Base-by-base conservation (phyloP, 352 stramenopile species). In the Pythium phragmiticola region DNA sequence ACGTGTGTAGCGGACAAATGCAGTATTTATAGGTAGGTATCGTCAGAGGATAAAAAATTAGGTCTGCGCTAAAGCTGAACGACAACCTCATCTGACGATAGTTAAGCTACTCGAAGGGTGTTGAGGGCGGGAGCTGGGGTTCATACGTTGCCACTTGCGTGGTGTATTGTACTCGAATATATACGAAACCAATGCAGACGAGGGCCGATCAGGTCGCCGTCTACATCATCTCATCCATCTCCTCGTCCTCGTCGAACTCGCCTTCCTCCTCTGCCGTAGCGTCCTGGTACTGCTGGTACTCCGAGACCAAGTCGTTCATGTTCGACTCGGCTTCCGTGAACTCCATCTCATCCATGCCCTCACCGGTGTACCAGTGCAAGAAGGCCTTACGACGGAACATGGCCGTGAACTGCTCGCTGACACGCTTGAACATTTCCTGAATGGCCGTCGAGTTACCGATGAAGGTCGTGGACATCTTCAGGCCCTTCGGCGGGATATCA, bases 241-340 rank as follows among this genome's bases (percentile, higher is more conserved):
- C 90, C 68, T 98, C 93, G 63, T 97, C 92, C 75, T 98, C 93
- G 65, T 98, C 94, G 73, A 98, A 98, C 73, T 99, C 96, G 65
- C 94, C 96, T 74, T 99, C 96, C 68, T 99, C 97, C 80, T 99
- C 97, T 75, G 95, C 96, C 61, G 97, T 99, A 45, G 97, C 98
- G 71, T 99, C 98, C 80, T 99, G 98, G 88, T 99, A 99, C 82
- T 99, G 98, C 85, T 99, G 98, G 87, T 99, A 99, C 82, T 99
- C 98, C 52, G 97, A 99, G 53, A 99, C 97, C 62, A 99, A 84
- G 84, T 99, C 98, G 83, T 99, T 99, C 95, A 99, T 99, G 95
- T 99, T 99, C 63, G 95, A 99, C 84, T 99, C 98, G 37, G 98
- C 98, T 87, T 99, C 98, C 50, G 98, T 99, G 88, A 99, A 99